Percentiles rank a stretch among this genome's conserved stretches.
These are phyloP conservation scores for Leptodermis oblonga DNA, from an alignment of 257 asterid species.

Conservation along the genomic window DNA sequence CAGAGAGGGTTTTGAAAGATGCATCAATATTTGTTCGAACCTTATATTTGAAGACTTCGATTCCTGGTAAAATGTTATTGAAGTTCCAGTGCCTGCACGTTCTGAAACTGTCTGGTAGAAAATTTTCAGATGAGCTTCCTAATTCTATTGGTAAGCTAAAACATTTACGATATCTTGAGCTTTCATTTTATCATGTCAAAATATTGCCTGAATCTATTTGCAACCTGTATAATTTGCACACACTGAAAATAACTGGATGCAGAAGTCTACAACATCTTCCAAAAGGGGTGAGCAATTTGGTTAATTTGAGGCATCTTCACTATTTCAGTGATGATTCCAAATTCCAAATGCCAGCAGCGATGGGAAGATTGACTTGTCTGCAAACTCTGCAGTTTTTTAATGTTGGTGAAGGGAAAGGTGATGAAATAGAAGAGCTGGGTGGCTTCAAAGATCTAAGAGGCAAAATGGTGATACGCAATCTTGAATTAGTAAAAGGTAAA, in stretches of 20 bases:
- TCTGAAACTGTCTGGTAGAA: neutral
- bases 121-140: neutral
- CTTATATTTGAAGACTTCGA: neutral
- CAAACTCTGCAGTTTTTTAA: constrained; percentile 8
- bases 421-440: constrained; percentile 26
- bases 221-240: constrained; percentile 24
- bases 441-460: constrained; percentile 22
- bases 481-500: constrained; percentile 10
- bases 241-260: neutral
- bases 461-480: constrained; percentile 1
- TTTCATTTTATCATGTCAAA: fast-evolving
- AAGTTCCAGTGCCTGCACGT: neutral
- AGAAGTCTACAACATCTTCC: constrained; percentile 6
- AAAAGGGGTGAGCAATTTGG: constrained; percentile 1
- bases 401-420: constrained; percentile 21
- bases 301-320: constrained; percentile 30
- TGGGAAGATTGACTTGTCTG: constrained; percentile 30
- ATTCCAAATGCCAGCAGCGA: constrained; percentile 12
- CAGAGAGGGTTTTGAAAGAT: neutral
- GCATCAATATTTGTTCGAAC: neutral
- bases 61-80: neutral
- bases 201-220: constrained; percentile 17
- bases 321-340: neutral
- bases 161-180: constrained; percentile 13
- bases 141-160: constrained; percentile 11